phyloP scores from a whole-genome alignment of 768 basidiomycete genomes.

The Daedaleopsis nitida region DNA sequence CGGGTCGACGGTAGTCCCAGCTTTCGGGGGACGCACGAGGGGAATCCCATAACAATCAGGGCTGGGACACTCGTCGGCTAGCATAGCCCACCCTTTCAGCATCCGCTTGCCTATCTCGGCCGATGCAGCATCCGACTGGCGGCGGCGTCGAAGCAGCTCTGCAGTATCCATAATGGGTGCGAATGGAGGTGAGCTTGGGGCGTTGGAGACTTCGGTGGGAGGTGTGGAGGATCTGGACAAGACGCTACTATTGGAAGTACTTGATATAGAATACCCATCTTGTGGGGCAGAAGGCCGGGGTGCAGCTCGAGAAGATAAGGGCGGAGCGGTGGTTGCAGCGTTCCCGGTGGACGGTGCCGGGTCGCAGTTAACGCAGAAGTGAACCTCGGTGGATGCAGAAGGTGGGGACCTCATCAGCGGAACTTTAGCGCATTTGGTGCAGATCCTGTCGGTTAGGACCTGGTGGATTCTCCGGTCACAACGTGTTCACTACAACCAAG shows the following conservation, averaged over 20 bases:
- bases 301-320: not conserved
- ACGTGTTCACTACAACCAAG: not conserved
- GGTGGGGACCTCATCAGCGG: conserved; percentile 76
- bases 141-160: conserved; percentile 65
- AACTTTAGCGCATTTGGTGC: conserved; percentile 59
- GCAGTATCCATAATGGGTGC: conserved; percentile 66
- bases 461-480: conserved; percentile 26
- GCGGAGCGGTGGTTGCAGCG: not conserved
- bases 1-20: conserved; percentile 59
- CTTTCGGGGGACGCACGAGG: conserved; percentile 76
- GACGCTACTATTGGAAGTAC: conserved; percentile 46
- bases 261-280: conserved; percentile 9
- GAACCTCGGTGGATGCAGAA: conserved; percentile 36
- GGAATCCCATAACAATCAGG: conserved; percentile 74
- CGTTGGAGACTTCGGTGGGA: conserved; percentile 71
- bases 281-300: not conserved
- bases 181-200: conserved; percentile 63
- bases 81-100: conserved; percentile 85
- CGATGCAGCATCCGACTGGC: conserved; percentile 81
- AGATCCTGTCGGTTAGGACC: conserved; percentile 68
- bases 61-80: conserved; percentile 84
- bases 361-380: conserved; percentile 70
- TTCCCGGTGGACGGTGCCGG: conserved; percentile 6
- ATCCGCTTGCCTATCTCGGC: conserved; percentile 77
- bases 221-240: conserved; percentile 72